Evolutionary conservation across 441 rosid genomes (phyloP), one percentile per base, ranked within the genome.

Genomic region (Viola pubescens): DNA sequence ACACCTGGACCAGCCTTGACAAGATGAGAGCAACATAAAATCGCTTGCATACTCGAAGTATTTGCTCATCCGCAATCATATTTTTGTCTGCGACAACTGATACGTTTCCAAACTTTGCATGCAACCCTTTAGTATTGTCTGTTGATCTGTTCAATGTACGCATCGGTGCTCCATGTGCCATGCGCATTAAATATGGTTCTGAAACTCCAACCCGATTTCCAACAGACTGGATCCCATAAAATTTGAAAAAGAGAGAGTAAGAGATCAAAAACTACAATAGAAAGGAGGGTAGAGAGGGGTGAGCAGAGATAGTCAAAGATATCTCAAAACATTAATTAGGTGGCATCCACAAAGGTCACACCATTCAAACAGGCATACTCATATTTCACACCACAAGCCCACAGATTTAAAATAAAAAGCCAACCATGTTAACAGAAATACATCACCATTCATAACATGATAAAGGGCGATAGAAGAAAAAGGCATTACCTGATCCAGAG

Each of bases 111-210:
- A 63, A 67, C 73, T 85, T 82, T 60, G 76, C 81, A 60, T 50
- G 70, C 60, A 74, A 56, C 52, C 64, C 80, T 68, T 71, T 87
- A 52, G 64, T 57, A 44, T 65, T 62, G 58, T 76, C 81, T 42
- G 77, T 77, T 54, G 75, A 69, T 74, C 70, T 82, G 58, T 75
- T 79, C 64, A 75, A 58, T 47, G 63, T 59, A 54, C 78, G 86
- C 63, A 84, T 69, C 48, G 92, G 90, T 69, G 89, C 99, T 69
- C 98, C 97, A 81, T 94, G 99, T 46, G 97, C 99, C 98, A 91
- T 91, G 70, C 97, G 97, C 99, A 91, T 94, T 79, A 94, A 81
- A 77, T 87, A 91, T 26, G 98, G 94, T 74, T 94, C 99, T 34
- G 76, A 76, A 61, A 91, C 99, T 74, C 96, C 99, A 68, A 94